Evolutionary conservation across 805 yeast species (phyloP).

Genomic region (Diddensiella santjacobensis): DNA sequence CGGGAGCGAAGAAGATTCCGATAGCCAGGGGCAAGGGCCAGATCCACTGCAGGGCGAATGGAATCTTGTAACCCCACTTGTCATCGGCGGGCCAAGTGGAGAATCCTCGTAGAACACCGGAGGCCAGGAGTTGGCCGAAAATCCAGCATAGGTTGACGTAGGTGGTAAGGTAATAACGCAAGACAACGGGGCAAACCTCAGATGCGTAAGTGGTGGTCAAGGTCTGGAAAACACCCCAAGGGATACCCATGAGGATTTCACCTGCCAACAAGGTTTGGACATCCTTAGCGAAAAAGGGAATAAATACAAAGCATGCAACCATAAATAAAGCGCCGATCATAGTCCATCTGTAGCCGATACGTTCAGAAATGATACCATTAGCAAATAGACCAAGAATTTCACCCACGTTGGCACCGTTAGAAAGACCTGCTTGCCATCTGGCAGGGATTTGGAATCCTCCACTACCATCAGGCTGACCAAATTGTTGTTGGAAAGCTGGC

Average conservation of each 20-base stretch:
- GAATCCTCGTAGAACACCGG: conserved; percentile 43
- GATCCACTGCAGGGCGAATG: conserved; percentile 57
- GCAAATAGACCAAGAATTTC: conserved; percentile 44
- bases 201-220: conserved; percentile 50
- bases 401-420: conserved; percentile 33
- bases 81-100: conserved; percentile 30
- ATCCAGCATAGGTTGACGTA: conserved; percentile 52
- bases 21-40: conserved; percentile 51
- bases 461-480: conserved; percentile 31
- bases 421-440: conserved; percentile 35
- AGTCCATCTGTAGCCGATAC: conserved; percentile 45
- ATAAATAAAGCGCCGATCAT: conserved; percentile 36
- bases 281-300: conserved; percentile 41
- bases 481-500: conserved; percentile 41
- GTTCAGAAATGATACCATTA: conserved; percentile 44
- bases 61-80: conserved; percentile 47
- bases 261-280: conserved; percentile 36
- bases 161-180: conserved; percentile 49
- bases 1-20: conserved; percentile 41
- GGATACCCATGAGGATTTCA: conserved; percentile 36
- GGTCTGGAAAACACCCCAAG: conserved; percentile 52
- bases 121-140: conserved; percentile 51
- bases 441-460: conserved; percentile 30
- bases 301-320: conserved; percentile 6
- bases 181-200: conserved; percentile 50